A percentile compares a stretch with the other conserved stretches of the same genome.
Conservation (phyloP, 768 basidiomycete species). For the Leucogyrophana mollusca region DNA sequence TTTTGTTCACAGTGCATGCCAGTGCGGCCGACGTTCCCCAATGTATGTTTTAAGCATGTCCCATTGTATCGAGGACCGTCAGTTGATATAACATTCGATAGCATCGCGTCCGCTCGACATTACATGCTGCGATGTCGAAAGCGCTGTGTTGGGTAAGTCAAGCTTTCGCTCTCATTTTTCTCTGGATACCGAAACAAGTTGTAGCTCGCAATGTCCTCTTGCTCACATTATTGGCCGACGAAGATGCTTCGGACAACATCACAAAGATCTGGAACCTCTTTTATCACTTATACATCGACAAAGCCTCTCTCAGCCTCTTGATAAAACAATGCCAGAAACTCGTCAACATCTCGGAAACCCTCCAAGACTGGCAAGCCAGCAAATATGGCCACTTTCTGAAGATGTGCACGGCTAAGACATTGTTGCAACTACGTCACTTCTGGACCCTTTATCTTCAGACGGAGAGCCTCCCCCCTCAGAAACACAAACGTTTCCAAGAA, state of each 20-base stretch:
- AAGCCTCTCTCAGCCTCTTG: conserved; percentile 30
- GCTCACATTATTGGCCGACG: conserved; percentile 41
- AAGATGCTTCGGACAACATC: conserved; percentile 8
- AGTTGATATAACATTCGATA: no score
- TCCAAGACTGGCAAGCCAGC: conserved; percentile 39
- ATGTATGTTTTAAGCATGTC: not conserved
- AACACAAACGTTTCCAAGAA: not conserved
- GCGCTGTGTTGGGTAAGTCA: conserved; percentile 43
- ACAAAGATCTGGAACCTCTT: conserved; percentile 43
- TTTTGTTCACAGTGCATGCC: conserved; percentile 40
- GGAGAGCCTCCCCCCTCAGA: not conserved
- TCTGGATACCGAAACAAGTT: not conserved
- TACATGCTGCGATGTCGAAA: conserved; percentile 51
- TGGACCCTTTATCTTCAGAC: conserved; percentile 29
- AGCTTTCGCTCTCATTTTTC: not conserved
- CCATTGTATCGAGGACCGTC: no score
- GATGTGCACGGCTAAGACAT: conserved; percentile 37
- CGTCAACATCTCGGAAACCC: conserved; percentile 26
- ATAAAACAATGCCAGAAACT: conserved; percentile 39
- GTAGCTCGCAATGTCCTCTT: conserved; percentile 50
- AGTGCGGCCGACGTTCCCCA: no score
- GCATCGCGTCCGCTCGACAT: conserved; percentile 39
- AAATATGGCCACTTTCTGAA: conserved; percentile 36
- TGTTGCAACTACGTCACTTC: conserved; percentile 37
- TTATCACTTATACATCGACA: conserved; percentile 47